These are phyloP conservation scores for Juncus effusus DNA, from an alignment of 176 grass and related monocot species.

Conservation along the genomic window DNA sequence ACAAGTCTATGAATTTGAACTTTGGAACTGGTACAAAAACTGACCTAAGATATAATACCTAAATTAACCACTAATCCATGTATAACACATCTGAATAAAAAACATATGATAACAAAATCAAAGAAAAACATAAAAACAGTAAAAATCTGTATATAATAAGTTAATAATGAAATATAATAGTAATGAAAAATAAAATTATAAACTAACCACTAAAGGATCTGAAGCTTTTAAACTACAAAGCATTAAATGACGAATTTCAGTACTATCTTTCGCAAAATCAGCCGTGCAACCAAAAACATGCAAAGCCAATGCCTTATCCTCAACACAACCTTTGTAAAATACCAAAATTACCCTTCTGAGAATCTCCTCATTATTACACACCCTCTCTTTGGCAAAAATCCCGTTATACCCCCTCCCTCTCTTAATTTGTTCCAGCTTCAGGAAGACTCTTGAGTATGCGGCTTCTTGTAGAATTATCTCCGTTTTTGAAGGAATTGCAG, in stretches of 20 bases:
- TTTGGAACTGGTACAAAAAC: too few species aligned
- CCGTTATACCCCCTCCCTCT: slow-evolving; percentile 33
- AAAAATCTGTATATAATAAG: too few species aligned
- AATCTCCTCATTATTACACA: slow-evolving; percentile 48
- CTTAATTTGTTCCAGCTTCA: slow-evolving; percentile 30
- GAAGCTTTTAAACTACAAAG: slow-evolving; percentile 56
- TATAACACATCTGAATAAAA: too few species aligned
- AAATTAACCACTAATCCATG: too few species aligned
- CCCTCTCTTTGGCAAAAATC: slow-evolving; percentile 31
- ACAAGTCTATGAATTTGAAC: too few species aligned
- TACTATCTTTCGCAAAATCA: slow-evolving; percentile 48
- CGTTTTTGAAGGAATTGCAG: slow-evolving; percentile 45
- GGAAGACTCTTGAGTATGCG: slow-evolving; percentile 51
- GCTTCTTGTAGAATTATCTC: slow-evolving; percentile 41
- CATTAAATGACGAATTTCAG: slow-evolving; percentile 55
- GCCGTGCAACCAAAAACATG: slow-evolving; percentile 67
- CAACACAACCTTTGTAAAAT: slow-evolving; percentile 40
- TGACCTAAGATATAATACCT: too few species aligned
- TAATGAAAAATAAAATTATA: background rate
- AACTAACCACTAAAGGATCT: slow-evolving; percentile 43
- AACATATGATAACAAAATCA: too few species aligned
- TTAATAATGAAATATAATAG: too few species aligned
- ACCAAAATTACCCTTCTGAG: slow-evolving; percentile 56
- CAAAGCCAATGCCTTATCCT: slow-evolving; percentile 49
- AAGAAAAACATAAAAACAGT: too few species aligned